These are phyloP conservation scores for Paratinospora sagittata DNA, from an alignment of 164 flowering plant species.

Conservation along the genomic window DNA sequence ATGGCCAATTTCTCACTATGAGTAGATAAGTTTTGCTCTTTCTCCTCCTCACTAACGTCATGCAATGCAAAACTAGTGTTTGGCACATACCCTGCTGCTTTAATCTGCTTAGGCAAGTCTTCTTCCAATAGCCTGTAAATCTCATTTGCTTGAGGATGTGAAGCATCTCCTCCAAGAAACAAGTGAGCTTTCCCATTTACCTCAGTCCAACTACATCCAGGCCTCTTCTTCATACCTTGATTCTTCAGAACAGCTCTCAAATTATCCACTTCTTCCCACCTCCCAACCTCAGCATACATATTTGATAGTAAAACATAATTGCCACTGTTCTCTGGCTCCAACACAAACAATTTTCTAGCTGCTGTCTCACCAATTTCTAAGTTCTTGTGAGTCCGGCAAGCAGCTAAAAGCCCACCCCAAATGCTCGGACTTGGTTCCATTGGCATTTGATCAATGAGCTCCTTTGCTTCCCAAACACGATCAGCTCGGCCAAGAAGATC, in stretches of 20 bases:
- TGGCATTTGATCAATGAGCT: constrained; percentile 9
- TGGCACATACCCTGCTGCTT: constrained; percentile 9
- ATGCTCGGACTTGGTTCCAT: constrained; percentile 11
- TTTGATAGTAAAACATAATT: constrained; percentile 8
- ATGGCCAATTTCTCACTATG: constrained; percentile 11
- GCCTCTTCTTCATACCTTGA: constrained; percentile 9
- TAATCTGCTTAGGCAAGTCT: constrained; percentile 5
- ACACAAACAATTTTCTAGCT: constrained; percentile 7
- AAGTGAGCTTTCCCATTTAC: constrained; percentile 10
- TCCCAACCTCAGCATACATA: constrained; percentile 11
- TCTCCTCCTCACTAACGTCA: constrained; percentile 12
- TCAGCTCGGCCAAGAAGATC: constrained; percentile 10
- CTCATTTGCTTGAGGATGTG: constrained; percentile 10
- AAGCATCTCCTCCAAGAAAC: constrained; percentile 10
- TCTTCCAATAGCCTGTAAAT: constrained; percentile 8
- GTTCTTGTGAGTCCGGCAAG: constrained; percentile 1
- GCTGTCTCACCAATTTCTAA: constrained; percentile 10
- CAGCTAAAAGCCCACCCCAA: constrained; percentile 11
- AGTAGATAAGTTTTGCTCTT: constrained; percentile 1
- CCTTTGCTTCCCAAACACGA: background rate
- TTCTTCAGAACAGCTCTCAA: constrained; percentile 4
- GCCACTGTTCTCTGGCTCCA: constrained; percentile 11
- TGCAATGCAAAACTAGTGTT: constrained; percentile 8
- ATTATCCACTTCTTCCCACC: constrained; percentile 8
- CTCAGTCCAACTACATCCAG: constrained; percentile 11